phyloP scores from a whole-genome alignment of 2,329 filamentous ascomycete species.

The Sclerotinia sclerotiorum region DNA sequence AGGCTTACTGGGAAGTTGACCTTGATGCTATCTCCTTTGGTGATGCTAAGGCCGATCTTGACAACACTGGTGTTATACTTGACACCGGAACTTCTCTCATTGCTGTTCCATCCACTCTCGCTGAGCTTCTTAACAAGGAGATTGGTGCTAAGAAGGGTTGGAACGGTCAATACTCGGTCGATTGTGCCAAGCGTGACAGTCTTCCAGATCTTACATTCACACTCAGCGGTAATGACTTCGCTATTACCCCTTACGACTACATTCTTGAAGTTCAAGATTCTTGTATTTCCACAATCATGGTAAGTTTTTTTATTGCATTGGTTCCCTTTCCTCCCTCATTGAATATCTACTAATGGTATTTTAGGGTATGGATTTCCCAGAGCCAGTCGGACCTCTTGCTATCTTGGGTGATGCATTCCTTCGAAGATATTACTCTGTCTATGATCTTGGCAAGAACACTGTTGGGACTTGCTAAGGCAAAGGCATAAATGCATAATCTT shows the following conservation, averaged over 20 bases:
- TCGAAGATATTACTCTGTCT: slow-evolving; percentile 91
- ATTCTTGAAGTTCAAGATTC: slow-evolving; percentile 92
- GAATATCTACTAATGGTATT: slow-evolving; percentile 77
- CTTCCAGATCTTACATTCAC: slow-evolving; percentile 92
- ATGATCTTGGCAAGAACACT: slow-evolving; percentile 85
- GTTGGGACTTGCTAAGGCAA: slow-evolving; percentile 89
- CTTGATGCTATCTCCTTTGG: slow-evolving; percentile 90
- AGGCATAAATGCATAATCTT: slow-evolving; percentile 13
- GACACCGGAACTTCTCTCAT: slow-evolving; percentile 98
- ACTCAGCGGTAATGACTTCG: slow-evolving; percentile 89
- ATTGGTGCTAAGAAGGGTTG: slow-evolving; percentile 98
- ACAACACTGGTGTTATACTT: slow-evolving; percentile 92
- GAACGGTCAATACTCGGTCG: slow-evolving; percentile 94
- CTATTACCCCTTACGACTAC: slow-evolving; percentile 86
- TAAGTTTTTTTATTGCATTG: slow-evolving; percentile 55
- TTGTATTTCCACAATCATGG: slow-evolving; percentile 97
- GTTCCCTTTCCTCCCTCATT: slow-evolving; percentile 50
- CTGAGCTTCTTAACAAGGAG: slow-evolving; percentile 95
- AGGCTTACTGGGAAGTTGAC: slow-evolving; percentile 99
- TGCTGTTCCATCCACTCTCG: slow-evolving; percentile 84
- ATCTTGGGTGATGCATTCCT: slow-evolving; percentile 89
- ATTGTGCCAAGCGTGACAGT: slow-evolving; percentile 77
- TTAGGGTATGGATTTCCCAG: slow-evolving; percentile 60
- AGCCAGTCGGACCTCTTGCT: slow-evolving; percentile 83
- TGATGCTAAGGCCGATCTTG: slow-evolving; percentile 80